Evolutionary conservation across 495 filamentous ascomycete genomes (phyloP).

Genomic region (Hyaloscypha variabilis): DNA sequence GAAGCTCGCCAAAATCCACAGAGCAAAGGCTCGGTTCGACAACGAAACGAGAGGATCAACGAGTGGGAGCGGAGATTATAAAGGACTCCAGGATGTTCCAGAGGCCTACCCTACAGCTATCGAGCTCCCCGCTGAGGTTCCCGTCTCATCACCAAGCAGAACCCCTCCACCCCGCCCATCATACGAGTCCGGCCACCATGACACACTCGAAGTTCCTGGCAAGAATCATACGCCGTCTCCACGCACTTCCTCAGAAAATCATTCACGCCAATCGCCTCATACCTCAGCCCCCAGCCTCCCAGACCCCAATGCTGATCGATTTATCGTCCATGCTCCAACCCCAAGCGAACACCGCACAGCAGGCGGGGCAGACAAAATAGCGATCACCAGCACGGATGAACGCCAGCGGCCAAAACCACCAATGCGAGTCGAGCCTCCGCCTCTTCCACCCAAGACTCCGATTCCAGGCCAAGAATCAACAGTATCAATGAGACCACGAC

Average conservation of each 20-base stretch:
- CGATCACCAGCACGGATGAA: conserved; percentile 60
- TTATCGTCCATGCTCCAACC: conserved; percentile 54
- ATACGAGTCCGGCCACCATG: conserved; percentile 34
- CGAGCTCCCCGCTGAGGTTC: conserved; percentile 66
- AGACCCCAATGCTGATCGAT: conserved; percentile 43
- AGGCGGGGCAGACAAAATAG: conserved; percentile 60
- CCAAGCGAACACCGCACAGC: conserved; percentile 51
- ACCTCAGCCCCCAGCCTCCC: neutral
- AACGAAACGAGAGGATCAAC: neutral
- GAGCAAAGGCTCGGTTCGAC: conserved; percentile 35
- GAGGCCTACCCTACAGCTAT: conserved; percentile 55
- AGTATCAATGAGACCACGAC: conserved; percentile 17
- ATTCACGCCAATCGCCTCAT: conserved; percentile 10
- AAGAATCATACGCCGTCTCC: conserved; percentile 36
- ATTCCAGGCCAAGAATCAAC: conserved; percentile 53
- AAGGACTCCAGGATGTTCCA: conserved; percentile 27
- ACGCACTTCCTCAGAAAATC: conserved; percentile 32
- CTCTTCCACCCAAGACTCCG: conserved; percentile 84
- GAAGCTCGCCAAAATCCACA: conserved; percentile 84
- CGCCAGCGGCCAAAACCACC: conserved; percentile 42
- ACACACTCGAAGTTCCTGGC: conserved; percentile 36
- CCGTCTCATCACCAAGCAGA: conserved; percentile 29
- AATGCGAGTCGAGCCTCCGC: conserved; percentile 66
- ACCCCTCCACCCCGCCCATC: conserved; percentile 28
- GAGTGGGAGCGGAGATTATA: conserved; percentile 1